Evolutionary conservation across 2,329 filamentous ascomycete species (phyloP).

Genomic region (Didymella pomorum): DNA sequence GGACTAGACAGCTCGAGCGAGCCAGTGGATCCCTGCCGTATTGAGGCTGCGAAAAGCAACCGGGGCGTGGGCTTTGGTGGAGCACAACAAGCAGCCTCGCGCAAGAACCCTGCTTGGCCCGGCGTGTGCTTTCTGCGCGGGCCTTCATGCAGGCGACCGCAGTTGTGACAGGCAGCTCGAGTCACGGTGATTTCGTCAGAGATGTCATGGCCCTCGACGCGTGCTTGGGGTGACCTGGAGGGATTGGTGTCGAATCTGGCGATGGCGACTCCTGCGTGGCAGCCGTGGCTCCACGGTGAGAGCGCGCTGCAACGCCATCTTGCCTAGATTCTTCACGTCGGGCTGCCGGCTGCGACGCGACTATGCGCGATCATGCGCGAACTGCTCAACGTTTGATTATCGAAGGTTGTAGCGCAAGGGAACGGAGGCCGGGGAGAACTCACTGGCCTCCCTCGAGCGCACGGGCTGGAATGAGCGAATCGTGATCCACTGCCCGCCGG

Average conservation of each 20-base stretch:
- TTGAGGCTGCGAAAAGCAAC: constrained; percentile 23
- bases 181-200: constrained; percentile 15
- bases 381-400: constrained; percentile 9
- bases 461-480: constrained; percentile 36
- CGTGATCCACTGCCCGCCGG: constrained; percentile 18
- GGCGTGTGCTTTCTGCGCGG: constrained; percentile 33
- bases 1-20: constrained; percentile 17
- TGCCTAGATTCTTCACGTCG: constrained; percentile 14
- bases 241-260: neutral
- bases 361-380: constrained; percentile 11
- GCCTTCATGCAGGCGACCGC: constrained; percentile 34
- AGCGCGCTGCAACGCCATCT: neutral
- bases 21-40: constrained; percentile 27
- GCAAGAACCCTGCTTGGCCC: constrained; percentile 26
- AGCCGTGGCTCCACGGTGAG: neutral
- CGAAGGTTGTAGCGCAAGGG: constrained; percentile 18
- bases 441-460: constrained; percentile 26
- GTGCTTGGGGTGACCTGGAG: neutral
- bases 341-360: constrained; percentile 10
- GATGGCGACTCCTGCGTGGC: neutral
- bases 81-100: constrained; percentile 29
- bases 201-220: constrained; percentile 9
- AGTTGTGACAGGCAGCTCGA: constrained; percentile 21
- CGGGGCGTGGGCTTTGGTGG: constrained; percentile 25
- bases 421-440: constrained; percentile 24